Base-by-base conservation (phyloP, 2,329 filamentous ascomycete genomes). In the Alternaria dauci region DNA sequence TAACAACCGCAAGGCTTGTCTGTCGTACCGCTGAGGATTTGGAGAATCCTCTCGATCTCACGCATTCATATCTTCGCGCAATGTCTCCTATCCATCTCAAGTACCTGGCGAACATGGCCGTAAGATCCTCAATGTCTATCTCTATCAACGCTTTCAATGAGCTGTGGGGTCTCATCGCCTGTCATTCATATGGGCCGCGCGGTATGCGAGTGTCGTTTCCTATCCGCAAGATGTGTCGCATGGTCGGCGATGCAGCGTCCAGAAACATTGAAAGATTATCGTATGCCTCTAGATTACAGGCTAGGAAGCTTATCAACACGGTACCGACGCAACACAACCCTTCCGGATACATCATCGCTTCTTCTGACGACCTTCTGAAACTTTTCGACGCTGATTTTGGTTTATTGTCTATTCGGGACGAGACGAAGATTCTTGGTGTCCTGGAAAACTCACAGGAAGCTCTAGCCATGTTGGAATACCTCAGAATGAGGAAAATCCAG, bases 121-220 rank as follows among this genome's bases (percentile, higher is more conserved):
- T 96, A 0, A 88, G 93, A n/a, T 92, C 92, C 0, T 96, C 92
- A 65, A 97, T 97, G 93, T 96, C 93, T 0, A 93, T 97, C 62
- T 96, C 93, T 1, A 91, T 97, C 72, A 95, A 93, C 65, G 91
- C 91, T 0, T 95, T 96, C 69, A 85, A 87, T 67, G 91, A 96
- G 69, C 80, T 97, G 0, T 97, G 93, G 94, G 94, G 93, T 0
- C 81, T 97, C 28, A 93, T 97, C 41, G 89, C 92, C 1, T 96
- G 93, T 62, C 93, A 97, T 73, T 87, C 90, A 0, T 96, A 96
- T 69, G 93, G 91, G 0, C 64, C 79, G 2, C 86, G 85, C 44
- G 93, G 93, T 4, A 96, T 95, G 92, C 86, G 93, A n/a, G 92
- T 97, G 0, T 92, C 92, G 0, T 97, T 97, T 71, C 93, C 93